Evolutionary conservation across 225 moss, liverwort and hornwort genomes (phyloP), one percentile per base, ranked within the genome.

Genomic region (Climacium dendroides): DNA sequence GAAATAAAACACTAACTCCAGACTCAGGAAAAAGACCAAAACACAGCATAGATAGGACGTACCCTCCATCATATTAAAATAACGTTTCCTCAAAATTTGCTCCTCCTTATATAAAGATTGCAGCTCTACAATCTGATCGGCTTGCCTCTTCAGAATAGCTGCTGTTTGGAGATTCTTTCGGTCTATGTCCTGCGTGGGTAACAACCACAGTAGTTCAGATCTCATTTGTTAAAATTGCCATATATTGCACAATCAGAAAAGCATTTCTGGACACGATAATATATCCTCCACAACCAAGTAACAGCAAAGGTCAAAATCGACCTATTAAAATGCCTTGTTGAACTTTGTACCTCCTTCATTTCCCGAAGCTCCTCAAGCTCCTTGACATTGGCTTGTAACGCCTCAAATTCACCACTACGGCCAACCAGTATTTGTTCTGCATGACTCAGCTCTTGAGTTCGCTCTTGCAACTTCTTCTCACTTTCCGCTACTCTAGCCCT

Each of bases 21-120:
- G 29, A 64, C 60, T 59, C 30, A 19, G 20, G 43, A 66, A 83
- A 55, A 79, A 26, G 74, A 70, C 78, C 25, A 75, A 54, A 86
- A 66, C 79, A 73, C 28, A 58, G 45, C 16, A 65, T 52, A 16
- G 12, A 69, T 54, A 66, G 61, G 66, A 89, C 93, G 82, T 88
- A 94, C 97, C 97, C 91, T 97, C 96, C 96, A 97, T 97, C 95
- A 95, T 97, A 89, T 97, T 97, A 89, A 97, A 97, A 84, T 93
- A 97, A 43, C 97, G 95, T 69, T 97, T 97, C 77, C 97, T 94
- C 88, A 97, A 88, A 80, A 96, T 89, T 90, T 97, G 97, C 89
- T 97, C 97, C 90, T 97, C 97, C 88, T 95, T 97, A 80, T 97
- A 97, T 43, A 96, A 89, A 66, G 92, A 93, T 86, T 97, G 95